Base-by-base conservation (phyloP, 192 early-diverging fungal genomes). In the Podila epigama region DNA sequence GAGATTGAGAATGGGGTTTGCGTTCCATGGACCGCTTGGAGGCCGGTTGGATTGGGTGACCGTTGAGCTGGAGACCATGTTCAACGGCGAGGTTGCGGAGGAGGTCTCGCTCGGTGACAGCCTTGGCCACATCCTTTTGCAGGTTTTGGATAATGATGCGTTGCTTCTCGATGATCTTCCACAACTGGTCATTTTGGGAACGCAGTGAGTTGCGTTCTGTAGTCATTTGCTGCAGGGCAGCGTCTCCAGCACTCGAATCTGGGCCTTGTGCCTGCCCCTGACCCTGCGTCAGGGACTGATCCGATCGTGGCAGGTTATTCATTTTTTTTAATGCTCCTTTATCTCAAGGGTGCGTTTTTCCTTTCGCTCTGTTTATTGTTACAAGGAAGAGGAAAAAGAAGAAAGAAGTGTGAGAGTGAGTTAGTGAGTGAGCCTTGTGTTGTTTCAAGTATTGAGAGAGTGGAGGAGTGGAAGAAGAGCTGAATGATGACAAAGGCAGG, bases 91-190 rank as follows among this genome's bases (percentile, higher is more conserved):
- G 35, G 2, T 54, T 20, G 28, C 71, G 64, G 9, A 75, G 53
- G 27, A 34, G 54, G 54, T 82, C 75, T 22, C 70, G 77, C 22
- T 79, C 81, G 31, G 64, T 48, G 15, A 66, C 52, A 15, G 73
- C 55, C 50, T 79, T 82, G 48, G 71, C 62, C 31, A 75, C 69
- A 56, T 88, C 85, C 32, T 89, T 88, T 83, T 95, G 93, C 50
- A 97, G 83, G 58, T 94, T 90, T 59, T 92, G 90, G 61, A 97
- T 96, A 48, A 95, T 92, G 40, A 85, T 69, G 51, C 93, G 83
- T 84, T 97, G 95, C 60, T 92, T 91, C 70, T 97, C 95, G 63
- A 96, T 93, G 63, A 96, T 92, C 69, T 92, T 92, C 92, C 94
- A 96, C 20, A 97, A 86, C 58, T 92, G 90, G 36, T 91, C 92